Evolutionary conservation across 2,329 filamentous ascomycete species (phyloP).

Genomic region (Lachnellula cervina): DNA sequence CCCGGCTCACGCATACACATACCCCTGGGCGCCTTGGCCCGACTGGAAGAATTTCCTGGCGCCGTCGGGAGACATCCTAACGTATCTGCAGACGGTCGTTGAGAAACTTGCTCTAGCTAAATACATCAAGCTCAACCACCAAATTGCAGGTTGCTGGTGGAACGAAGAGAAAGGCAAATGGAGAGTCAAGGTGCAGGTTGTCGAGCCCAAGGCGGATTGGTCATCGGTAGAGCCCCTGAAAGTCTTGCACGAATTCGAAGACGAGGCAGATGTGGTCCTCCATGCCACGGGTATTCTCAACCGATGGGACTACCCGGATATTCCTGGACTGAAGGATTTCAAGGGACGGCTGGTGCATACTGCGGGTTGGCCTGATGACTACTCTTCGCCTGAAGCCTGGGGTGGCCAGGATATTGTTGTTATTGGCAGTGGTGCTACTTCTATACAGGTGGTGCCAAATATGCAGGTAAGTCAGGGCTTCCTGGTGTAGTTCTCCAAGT

Average conservation of each 20-base stretch:
- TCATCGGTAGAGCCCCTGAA: too few species aligned
- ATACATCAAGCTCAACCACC: slow-evolving; percentile 48
- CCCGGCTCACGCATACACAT: slow-evolving; percentile 32
- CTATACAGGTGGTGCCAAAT: slow-evolving; percentile 32
- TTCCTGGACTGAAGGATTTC: slow-evolving; percentile 43
- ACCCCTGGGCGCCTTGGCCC: slow-evolving; percentile 48
- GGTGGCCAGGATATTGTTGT: slow-evolving; percentile 33
- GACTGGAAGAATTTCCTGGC: slow-evolving; percentile 54
- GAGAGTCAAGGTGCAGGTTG: slow-evolving; percentile 36
- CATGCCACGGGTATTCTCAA: slow-evolving; percentile 26
- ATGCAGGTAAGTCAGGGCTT: slow-evolving; percentile 12
- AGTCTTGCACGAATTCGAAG: slow-evolving; percentile 17
- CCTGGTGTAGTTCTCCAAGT: too few species aligned
- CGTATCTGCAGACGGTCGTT: slow-evolving; percentile 44
- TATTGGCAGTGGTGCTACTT: slow-evolving; percentile 37
- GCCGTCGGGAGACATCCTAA: slow-evolving; percentile 52
- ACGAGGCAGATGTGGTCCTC: slow-evolving; percentile 22
- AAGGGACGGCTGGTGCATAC: slow-evolving; percentile 44
- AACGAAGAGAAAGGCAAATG: slow-evolving; percentile 44
- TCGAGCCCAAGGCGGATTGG: too few species aligned
- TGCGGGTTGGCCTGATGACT: slow-evolving; percentile 39
- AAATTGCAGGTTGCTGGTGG: slow-evolving; percentile 44
- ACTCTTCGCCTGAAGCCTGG: slow-evolving; percentile 23
- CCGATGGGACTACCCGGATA: slow-evolving; percentile 41
- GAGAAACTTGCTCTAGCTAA: slow-evolving; percentile 44